These are phyloP conservation scores for Coemansia sp. DNA, from an alignment of 192 early-diverging fungal genomes.

Conservation along the genomic window DNA sequence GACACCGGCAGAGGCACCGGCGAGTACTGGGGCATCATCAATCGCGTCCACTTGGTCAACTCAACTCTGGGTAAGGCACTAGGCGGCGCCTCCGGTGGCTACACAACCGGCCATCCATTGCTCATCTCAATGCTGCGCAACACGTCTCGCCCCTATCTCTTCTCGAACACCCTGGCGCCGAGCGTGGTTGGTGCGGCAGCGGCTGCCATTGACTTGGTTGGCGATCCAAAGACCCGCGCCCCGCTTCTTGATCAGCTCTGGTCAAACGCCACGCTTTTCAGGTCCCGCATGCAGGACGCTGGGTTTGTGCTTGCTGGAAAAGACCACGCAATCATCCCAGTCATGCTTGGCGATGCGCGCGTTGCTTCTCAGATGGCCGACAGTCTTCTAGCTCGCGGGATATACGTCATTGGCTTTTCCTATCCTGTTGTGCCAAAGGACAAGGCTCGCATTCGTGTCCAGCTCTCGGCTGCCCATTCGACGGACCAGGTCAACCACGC, in stretches of 20 bases:
- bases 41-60: slow-evolving; percentile 61
- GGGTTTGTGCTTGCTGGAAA: slow-evolving; percentile 67
- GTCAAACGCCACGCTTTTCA: slow-evolving; percentile 64
- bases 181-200: slow-evolving; percentile 57
- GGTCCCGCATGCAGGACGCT: slow-evolving; percentile 58
- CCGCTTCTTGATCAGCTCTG: slow-evolving; percentile 59
- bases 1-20: slow-evolving; percentile 64
- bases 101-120: slow-evolving; percentile 50
- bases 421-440: slow-evolving; percentile 62
- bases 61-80: slow-evolving; percentile 63
- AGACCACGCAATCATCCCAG: slow-evolving; percentile 60
- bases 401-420: slow-evolving; percentile 64
- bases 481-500: slow-evolving; percentile 55
- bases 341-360: slow-evolving; percentile 61
- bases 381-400: slow-evolving; percentile 54
- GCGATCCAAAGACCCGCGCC: slow-evolving; percentile 37
- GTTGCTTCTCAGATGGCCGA: slow-evolving; percentile 56
- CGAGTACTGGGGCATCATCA: slow-evolving; percentile 63
- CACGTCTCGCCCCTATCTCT: slow-evolving; percentile 59
- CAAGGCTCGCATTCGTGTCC: slow-evolving; percentile 60
- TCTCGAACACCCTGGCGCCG: slow-evolving; percentile 61
- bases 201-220: slow-evolving; percentile 58
- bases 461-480: slow-evolving; percentile 58
- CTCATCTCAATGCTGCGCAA: slow-evolving; percentile 56
- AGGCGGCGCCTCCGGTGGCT: slow-evolving; percentile 58